phyloP scores from a whole-genome alignment of 1,139 yeast genomes.

The Taphrina confusa region DNA sequence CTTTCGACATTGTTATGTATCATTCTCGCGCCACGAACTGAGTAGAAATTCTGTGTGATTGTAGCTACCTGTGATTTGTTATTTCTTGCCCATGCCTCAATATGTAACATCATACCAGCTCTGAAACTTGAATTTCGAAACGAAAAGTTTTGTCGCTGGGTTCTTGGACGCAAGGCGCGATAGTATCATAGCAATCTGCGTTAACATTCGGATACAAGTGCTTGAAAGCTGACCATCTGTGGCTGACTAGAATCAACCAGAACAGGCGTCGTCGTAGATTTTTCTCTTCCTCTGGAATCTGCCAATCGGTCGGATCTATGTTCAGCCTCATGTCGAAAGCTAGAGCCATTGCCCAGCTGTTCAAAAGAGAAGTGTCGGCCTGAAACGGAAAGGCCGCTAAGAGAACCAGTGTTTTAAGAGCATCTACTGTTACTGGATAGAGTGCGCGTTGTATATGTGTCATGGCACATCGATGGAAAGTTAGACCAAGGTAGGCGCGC shows the following conservation, averaged over 20 bases:
- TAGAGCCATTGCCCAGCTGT: slow-evolving; percentile 21
- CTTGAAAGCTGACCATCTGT: slow-evolving; percentile 15
- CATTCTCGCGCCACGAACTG: slow-evolving; percentile 16
- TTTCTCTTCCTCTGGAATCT: slow-evolving; percentile 22
- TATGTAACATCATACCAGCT: not conserved
- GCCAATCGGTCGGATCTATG: slow-evolving; percentile 28
- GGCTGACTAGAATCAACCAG: slow-evolving; percentile 12
- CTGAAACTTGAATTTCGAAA: slow-evolving; percentile 13
- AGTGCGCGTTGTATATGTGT: slow-evolving; percentile 25
- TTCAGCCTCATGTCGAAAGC: slow-evolving; percentile 24
- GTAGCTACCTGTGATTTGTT: not conserved
- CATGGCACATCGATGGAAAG: slow-evolving; percentile 21
- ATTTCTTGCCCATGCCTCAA: too few relatives aligned
- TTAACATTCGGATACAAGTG: not conserved
- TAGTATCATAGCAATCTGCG: slow-evolving; percentile 6
- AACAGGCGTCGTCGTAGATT: slow-evolving; percentile 2
- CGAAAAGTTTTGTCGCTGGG: not conserved
- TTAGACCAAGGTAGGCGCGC: slow-evolving; percentile 13
- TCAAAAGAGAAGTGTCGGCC: slow-evolving; percentile 7
- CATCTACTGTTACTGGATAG: slow-evolving; percentile 14
- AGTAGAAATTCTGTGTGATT: not conserved
- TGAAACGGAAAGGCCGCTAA: slow-evolving; percentile 14
- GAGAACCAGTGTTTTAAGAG: slow-evolving; percentile 7
- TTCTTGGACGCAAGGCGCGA: not conserved
- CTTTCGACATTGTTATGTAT: slow-evolving; percentile 6